These are phyloP conservation scores for Lentinula raphanica DNA, from an alignment of 768 basidiomycete species.

Conservation along the genomic window DNA sequence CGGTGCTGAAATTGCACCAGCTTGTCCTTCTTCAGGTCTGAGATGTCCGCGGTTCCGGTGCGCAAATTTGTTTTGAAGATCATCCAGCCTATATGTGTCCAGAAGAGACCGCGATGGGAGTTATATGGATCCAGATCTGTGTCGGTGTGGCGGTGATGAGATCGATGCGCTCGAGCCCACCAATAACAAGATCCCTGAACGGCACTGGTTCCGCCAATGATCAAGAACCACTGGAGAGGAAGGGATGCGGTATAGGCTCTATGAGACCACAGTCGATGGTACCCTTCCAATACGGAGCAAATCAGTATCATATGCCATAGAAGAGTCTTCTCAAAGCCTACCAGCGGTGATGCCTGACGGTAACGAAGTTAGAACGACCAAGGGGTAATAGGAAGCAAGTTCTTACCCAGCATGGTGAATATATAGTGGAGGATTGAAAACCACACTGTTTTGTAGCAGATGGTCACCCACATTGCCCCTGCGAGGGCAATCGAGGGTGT, in stretches of 20 bases:
- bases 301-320: conserved; percentile 4
- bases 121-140: conserved; percentile 85
- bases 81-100: conserved; percentile 80
- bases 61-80: conserved; percentile 67
- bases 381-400: neutral
- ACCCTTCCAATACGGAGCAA: conserved; percentile 37
- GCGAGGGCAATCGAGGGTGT: conserved; percentile 70
- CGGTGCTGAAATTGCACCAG: conserved; percentile 77
- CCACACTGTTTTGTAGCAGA: conserved; percentile 46
- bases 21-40: conserved; percentile 64
- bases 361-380: conserved; percentile 8
- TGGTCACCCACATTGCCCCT: conserved; percentile 50
- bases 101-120: conserved; percentile 31
- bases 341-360: conserved; percentile 44
- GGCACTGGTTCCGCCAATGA: conserved; percentile 73
- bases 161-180: conserved; percentile 83
- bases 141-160: conserved; percentile 73
- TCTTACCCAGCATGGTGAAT: conserved; percentile 79
- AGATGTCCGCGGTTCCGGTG: conserved; percentile 67
- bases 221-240: conserved; percentile 66
- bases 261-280: conserved; percentile 85
- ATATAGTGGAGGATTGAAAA: conserved; percentile 73
- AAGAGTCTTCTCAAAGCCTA: conserved; percentile 15
- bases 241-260: conserved; percentile 72
- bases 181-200: conserved; percentile 85